phyloP scores from a whole-genome alignment of 2,329 filamentous ascomycete genomes.

The Aspergillus terreus region DNA sequence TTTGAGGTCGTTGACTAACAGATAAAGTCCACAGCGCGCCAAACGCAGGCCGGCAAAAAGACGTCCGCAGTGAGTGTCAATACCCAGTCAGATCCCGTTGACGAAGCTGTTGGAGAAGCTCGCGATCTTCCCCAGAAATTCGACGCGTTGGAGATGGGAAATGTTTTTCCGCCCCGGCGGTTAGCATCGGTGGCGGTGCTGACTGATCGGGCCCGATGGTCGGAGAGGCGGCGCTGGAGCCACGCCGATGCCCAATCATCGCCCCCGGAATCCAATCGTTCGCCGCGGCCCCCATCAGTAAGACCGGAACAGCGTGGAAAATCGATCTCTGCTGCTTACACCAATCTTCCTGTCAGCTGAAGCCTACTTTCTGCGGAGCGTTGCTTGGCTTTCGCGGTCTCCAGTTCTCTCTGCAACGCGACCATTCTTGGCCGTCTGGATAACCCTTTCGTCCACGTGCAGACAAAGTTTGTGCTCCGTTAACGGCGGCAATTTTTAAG shows the following conservation, averaged over 20 bases:
- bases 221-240: constrained; percentile 9
- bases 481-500: constrained; percentile 11
- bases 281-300: not conserved
- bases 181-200: constrained; percentile 8
- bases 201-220: constrained; percentile 12
- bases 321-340: not conserved
- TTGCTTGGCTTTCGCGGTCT: not conserved
- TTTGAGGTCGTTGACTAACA: too few species aligned
- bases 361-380: not conserved
- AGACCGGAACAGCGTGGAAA: not conserved
- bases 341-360: not conserved
- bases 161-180: constrained; percentile 18
- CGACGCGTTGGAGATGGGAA: constrained; percentile 15
- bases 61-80: too few species aligned
- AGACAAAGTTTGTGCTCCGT: constrained; percentile 9
- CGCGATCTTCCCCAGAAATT: constrained; percentile 9
- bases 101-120: not conserved
- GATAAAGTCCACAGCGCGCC: too few species aligned
- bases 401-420: not conserved
- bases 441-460: not conserved
- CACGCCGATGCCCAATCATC: not conserved
- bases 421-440: not conserved
- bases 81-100: too few species aligned
- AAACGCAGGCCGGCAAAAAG: too few species aligned
- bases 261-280: constrained; percentile 1